Evolutionary conservation across 179 eudicot species (phyloP), one percentile per base, ranked within the genome.

Genomic region (Amaranthus tricolor): DNA sequence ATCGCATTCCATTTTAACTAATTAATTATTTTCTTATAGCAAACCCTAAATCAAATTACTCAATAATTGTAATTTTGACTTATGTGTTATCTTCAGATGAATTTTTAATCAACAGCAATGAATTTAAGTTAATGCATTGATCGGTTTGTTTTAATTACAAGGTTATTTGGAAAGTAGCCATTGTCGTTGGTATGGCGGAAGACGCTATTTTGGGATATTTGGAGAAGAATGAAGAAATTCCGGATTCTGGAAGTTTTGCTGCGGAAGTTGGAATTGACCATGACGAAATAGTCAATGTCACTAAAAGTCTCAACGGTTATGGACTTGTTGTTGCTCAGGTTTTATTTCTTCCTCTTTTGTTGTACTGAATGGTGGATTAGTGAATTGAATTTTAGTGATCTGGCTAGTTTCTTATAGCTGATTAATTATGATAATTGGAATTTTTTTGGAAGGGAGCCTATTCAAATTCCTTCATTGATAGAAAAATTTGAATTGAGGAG

Each of bases 181-280:
- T 31, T 31, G 1, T 31, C 3, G 40, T 31, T 31, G 40, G 40
- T 2, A 89, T 87, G 94, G 97, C 94, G 72, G 98, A 96, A 73
- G 94, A 96, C 20, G 88, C 94, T 1, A 77, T 96, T 24, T 72
- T 96, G 12, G 88, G 91, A 14, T 87, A 75, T 74, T 81, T 96
- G 4, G 85, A 91, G 82, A 80, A 86, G 62, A 84, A 85, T 12
- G 94, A 87, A 0, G 83, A 83, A 64, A 96, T 96, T 55, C 0
- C 80, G 4, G 89, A 96, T 86, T 93, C 98, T 0, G 96, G 98
- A 9, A 43, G 31, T 13, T 96, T 96, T 66, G 96, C 99, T 1
- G 48, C 68, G 16, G 82, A 88, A 15, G 74, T 56, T 7, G 88
- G 91, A 4, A 72, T 96, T 50, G 84, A 79, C 66, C 99, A 96